These are phyloP conservation scores for Cynanchum wilfordii DNA, from an alignment of 257 asterid species.

Conservation along the genomic window DNA sequence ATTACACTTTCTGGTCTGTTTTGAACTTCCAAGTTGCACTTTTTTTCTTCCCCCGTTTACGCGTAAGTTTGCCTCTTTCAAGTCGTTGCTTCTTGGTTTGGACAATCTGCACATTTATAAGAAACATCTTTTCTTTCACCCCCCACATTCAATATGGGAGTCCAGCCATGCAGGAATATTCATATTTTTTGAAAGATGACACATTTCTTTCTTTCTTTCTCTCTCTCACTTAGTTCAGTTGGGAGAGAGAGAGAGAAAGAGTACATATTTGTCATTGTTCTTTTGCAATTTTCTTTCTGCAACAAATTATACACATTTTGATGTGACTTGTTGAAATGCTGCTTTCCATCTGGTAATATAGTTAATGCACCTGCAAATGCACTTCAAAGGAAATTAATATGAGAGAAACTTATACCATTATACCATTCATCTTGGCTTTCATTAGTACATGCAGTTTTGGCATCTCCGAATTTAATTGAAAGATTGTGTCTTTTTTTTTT, in stretches of 20 bases:
- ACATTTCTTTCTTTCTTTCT: slow-evolving; percentile 11
- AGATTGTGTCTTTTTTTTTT: slow-evolving; percentile 24
- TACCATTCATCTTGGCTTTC: slow-evolving; percentile 21
- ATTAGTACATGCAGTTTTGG: slow-evolving; percentile 12
- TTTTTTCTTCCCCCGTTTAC: slow-evolving; percentile 20
- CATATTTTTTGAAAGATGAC: slow-evolving; percentile 13
- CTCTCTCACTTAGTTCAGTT: neutral
- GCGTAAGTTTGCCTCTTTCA: slow-evolving; percentile 21
- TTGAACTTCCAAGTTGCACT: slow-evolving; percentile 15
- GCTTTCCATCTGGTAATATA: slow-evolving; percentile 20
- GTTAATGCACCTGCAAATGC: slow-evolving; percentile 29
- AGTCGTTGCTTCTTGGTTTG: slow-evolving; percentile 30
- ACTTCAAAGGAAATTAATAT: slow-evolving; percentile 18
- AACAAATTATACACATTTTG: slow-evolving; percentile 5
- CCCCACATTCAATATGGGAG: slow-evolving; percentile 15
- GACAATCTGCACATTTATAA: slow-evolving; percentile 23
- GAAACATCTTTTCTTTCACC: slow-evolving; percentile 17
- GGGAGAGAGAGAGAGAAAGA: neutral
- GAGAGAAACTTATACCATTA: slow-evolving; percentile 3
- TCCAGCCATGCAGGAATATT: slow-evolving; percentile 35
- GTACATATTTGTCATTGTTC: slow-evolving; percentile 7
- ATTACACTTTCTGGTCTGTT: slow-evolving; percentile 14
- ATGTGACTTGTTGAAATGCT: slow-evolving; percentile 26
- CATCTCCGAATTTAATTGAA: slow-evolving; percentile 25
- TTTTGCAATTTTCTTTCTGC: slow-evolving; percentile 11